phyloP scores from a whole-genome alignment of 805 yeast genomes.

The Jamesozyma spencerorum region DNA sequence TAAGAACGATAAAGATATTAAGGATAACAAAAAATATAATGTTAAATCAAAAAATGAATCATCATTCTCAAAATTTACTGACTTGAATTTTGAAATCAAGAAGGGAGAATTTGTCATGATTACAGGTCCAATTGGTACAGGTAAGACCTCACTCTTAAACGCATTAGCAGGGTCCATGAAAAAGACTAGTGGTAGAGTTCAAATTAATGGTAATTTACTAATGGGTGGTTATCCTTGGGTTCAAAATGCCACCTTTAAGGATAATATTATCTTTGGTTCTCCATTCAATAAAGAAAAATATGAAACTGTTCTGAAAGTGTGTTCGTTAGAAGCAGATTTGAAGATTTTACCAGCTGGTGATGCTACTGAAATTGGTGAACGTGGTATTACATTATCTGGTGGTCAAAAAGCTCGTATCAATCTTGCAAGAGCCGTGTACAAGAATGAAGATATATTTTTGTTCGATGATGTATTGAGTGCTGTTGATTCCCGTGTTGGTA shows the following conservation, averaged over 20 bases:
- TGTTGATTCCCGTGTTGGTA: slow-evolving; percentile 82
- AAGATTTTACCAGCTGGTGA: slow-evolving; percentile 67
- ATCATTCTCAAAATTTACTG: slow-evolving; percentile 36
- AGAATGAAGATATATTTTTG: slow-evolving; percentile 54
- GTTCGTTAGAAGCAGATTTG: slow-evolving; percentile 60
- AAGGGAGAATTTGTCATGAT: slow-evolving; percentile 58
- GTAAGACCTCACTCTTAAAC: slow-evolving; percentile 63
- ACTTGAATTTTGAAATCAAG: slow-evolving; percentile 44
- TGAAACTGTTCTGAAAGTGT: slow-evolving; percentile 46
- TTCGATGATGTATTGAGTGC: slow-evolving; percentile 78
- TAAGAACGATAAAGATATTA: background rate
- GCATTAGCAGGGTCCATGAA: slow-evolving; percentile 70
- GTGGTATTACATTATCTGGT: slow-evolving; percentile 80
- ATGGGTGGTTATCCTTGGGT: slow-evolving; percentile 75
- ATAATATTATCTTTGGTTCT: slow-evolving; percentile 62
- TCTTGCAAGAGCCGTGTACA: slow-evolving; percentile 72
- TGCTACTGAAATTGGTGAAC: slow-evolving; percentile 70
- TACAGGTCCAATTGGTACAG: slow-evolving; percentile 69
- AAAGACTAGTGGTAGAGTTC: slow-evolving; percentile 41
- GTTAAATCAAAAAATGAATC: too few relatives aligned
- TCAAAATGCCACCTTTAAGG: slow-evolving; percentile 68
- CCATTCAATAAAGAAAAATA: slow-evolving; percentile 45
- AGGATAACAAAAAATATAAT: slow-evolving; percentile 15
- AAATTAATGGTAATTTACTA: slow-evolving; percentile 43
- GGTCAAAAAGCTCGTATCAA: slow-evolving; percentile 81